Percentiles rank a stretch among this genome's conserved stretches.
phyloP scores from a whole-genome alignment of 495 filamentous ascomycete species.

The Jackrogersella multiformis region DNA sequence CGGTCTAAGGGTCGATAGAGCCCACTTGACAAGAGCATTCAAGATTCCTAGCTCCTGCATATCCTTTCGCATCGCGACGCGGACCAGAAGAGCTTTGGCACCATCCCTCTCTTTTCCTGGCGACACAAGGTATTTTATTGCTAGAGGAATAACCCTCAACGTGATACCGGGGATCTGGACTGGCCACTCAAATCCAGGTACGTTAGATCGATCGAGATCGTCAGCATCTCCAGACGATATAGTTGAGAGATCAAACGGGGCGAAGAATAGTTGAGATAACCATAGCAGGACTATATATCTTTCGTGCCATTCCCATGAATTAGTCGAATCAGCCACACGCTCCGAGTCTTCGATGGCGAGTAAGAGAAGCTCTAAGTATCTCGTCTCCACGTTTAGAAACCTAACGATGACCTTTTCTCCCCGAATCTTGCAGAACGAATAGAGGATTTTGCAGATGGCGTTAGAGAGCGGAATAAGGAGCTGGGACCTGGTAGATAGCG shows the following conservation, averaged over 20 bases:
- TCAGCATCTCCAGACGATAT: constrained; percentile 71
- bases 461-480: constrained; percentile 67
- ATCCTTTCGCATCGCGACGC: constrained; percentile 82
- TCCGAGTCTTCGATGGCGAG: constrained; percentile 67
- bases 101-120: constrained; percentile 89
- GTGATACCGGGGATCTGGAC: constrained; percentile 72
- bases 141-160: constrained; percentile 73
- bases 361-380: constrained; percentile 80
- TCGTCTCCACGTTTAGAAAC: constrained; percentile 89
- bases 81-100: constrained; percentile 80
- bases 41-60: constrained; percentile 83
- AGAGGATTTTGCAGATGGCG: constrained; percentile 80
- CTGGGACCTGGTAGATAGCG: constrained; percentile 47
- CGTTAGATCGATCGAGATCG: constrained; percentile 45
- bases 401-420: constrained; percentile 90
- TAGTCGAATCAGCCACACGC: constrained; percentile 29
- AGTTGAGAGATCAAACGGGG: constrained; percentile 87
- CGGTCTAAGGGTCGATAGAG: constrained; percentile 64
- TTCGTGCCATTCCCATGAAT: constrained; percentile 79
- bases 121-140: constrained; percentile 71
- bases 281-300: constrained; percentile 88
- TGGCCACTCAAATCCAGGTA: constrained; percentile 58
- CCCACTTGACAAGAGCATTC: constrained; percentile 70
- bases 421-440: constrained; percentile 92
- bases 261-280: constrained; percentile 92